Percentiles rank a stretch among this genome's conserved stretches.
Conservation (phyloP, 352 stramenopile species). For the Phytopythium mirpurense region DNA sequence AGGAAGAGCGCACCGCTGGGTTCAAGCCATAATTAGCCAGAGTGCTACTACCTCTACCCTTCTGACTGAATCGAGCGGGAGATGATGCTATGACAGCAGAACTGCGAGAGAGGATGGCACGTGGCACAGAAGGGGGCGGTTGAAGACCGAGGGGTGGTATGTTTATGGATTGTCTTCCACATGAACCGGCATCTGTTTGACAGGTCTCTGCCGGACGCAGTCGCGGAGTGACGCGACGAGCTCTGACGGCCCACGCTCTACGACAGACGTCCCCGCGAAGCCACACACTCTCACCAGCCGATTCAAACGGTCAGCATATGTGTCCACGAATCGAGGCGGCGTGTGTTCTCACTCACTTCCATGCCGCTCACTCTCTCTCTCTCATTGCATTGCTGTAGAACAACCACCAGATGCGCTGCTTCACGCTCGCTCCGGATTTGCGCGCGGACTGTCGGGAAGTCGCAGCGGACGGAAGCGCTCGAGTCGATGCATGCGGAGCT, state of each 20-base stretch:
- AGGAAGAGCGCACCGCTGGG: slow-evolving; percentile 39
- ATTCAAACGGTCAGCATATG: neutral
- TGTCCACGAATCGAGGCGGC: neutral
- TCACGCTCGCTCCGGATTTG: slow-evolving; percentile 4
- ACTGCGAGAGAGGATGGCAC: neutral
- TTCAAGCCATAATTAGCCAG: slow-evolving; percentile 12
- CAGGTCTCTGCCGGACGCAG: neutral
- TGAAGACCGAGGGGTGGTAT: neutral
- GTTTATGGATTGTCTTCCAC: no score
- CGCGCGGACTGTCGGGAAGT: neutral
- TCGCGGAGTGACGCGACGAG: no score
- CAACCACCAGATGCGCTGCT: no score
- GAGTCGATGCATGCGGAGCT: neutral
- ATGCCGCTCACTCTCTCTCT: neutral
- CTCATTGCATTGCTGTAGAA: no score
- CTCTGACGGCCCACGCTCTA: slow-evolving; percentile 1
- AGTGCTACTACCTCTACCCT: no score
- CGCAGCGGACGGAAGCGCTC: neutral
- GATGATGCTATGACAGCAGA: neutral
- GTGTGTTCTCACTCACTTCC: neutral
- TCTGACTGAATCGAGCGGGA: neutral
- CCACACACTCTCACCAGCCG: no score
- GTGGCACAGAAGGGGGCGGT: no score
- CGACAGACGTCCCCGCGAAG: neutral
- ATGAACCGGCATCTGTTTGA: no score